Base-by-base conservation (phyloP, 129 eudicot genomes). In the Ambrosia trifida region DNA sequence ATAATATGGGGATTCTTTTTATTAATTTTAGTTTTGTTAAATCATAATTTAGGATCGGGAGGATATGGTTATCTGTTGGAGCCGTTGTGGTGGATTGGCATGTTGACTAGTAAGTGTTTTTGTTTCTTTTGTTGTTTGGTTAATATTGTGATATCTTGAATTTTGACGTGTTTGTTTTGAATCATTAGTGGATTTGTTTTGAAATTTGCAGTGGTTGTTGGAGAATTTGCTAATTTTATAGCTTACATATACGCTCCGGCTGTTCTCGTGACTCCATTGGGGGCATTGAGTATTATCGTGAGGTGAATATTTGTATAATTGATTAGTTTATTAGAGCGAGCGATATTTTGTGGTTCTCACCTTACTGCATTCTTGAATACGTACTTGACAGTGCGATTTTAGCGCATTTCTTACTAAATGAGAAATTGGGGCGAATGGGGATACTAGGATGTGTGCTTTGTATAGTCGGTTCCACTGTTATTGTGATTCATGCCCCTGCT, bases 61-160 rank as follows among this genome's bases (percentile, higher is more conserved):
- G 98, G 97, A 54, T 86, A 91, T 69, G 97, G 96, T 79, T 91
- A 91, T 81, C 78, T 91, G 80, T 68, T 72, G 59, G 77, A 91
- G 75, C 97, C 97, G 14, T 91, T 91, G 35, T 91, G 97, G 97
- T 91, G 97, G 97, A 79, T 91, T 79, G 97, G 97, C 80, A 91
- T 91, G 97, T 51, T 81, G 52, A 88, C 96, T 72, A 91, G 97
- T 91, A 88, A 86, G 97, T 77, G 11, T 76, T 52, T 46, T 35
- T 56, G 17, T 40, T 35, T 33, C 46, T 6, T 32, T 47, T 57
- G 62, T 50, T 45, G 51, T 60, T 40, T 16, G 44, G 49, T 63
- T 47, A 54, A 33, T 43, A 4, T 19, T 4, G 65, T 31, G 11
- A 32, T 57, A 33, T 40, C 9, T 40, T 40, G 11, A 40, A 40